Evolutionary conservation across 306 rosid species (phyloP).

Genomic region (Cotoneaster glaucophyllus): DNA sequence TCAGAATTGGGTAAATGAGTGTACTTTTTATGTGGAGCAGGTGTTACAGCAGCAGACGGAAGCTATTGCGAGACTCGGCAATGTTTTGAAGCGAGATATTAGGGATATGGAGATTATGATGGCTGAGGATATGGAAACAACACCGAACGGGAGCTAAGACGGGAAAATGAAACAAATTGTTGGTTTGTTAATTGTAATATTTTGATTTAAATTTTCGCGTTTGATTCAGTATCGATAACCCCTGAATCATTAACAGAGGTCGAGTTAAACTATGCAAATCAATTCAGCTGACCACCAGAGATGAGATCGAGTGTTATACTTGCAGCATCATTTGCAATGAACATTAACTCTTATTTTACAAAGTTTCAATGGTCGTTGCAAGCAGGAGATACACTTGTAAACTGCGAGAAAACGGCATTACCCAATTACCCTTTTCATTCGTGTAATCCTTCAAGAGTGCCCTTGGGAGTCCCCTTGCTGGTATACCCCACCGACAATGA

Average conservation of each 20-base stretch:
- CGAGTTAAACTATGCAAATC: not conserved
- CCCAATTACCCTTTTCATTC: no score
- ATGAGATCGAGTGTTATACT: not conserved
- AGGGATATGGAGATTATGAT: slow-evolving; percentile 88
- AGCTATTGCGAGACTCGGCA: slow-evolving; percentile 86
- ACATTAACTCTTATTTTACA: not conserved
- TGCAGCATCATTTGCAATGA: not conserved
- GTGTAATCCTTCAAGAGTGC: no score
- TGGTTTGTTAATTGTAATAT: not conserved
- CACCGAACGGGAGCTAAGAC: slow-evolving; percentile 19
- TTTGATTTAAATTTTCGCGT: not conserved
- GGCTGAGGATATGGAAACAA: slow-evolving; percentile 49
- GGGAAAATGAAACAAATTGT: not conserved
- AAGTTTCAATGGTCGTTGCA: no score
- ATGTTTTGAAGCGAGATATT: slow-evolving; percentile 78
- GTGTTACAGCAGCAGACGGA: slow-evolving; percentile 93
- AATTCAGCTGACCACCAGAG: not conserved
- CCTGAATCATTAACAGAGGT: not conserved
- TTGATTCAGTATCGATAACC: not conserved
- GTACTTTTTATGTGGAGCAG: slow-evolving; percentile 30
- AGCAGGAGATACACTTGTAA: no score
- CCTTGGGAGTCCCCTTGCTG: no score
- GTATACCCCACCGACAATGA: no score
- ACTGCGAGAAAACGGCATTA: no score
- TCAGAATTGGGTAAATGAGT: not conserved